phyloP scores from a whole-genome alignment of 2,329 filamentous ascomycete species.

The Penicillium hesseltinei region DNA sequence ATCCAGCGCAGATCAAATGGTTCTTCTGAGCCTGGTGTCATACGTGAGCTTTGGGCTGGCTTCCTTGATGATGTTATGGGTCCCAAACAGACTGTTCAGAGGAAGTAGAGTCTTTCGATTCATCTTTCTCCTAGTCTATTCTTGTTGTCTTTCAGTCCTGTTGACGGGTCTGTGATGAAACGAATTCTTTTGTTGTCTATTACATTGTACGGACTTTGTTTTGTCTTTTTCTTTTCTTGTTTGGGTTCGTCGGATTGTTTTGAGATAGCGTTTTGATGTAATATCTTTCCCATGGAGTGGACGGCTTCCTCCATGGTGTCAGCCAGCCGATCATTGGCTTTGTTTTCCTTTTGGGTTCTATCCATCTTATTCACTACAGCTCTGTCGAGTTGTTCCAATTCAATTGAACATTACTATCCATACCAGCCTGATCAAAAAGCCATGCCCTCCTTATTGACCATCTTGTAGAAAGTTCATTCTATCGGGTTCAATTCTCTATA shows the following conservation, averaged over 20 bases:
- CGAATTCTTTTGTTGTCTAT: neutral
- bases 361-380: neutral
- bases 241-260: constrained; percentile 5
- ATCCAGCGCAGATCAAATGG: constrained; percentile 37
- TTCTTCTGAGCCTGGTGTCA: constrained; percentile 29
- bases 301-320: constrained; percentile 1
- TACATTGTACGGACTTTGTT: neutral
- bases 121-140: neutral
- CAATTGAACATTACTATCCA: neutral
- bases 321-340: neutral
- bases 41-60: constrained; percentile 37
- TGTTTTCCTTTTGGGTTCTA: neutral
- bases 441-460: neutral
- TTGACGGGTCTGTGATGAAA: constrained; percentile 14
- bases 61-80: constrained; percentile 41
- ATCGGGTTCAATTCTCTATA: neutral
- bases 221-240: constrained; percentile 1
- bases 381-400: neutral
- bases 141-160: constrained; percentile 3
- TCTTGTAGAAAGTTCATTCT: neutral
- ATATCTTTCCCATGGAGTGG: constrained; percentile 12
- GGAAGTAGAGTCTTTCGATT: constrained; percentile 15
- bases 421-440: neutral
- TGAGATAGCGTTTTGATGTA: constrained; percentile 22
- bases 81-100: constrained; percentile 27